These are phyloP conservation scores for Ichthyophonus hoferi DNA, from an alignment of 208 protist species.

Conservation along the genomic window DNA sequence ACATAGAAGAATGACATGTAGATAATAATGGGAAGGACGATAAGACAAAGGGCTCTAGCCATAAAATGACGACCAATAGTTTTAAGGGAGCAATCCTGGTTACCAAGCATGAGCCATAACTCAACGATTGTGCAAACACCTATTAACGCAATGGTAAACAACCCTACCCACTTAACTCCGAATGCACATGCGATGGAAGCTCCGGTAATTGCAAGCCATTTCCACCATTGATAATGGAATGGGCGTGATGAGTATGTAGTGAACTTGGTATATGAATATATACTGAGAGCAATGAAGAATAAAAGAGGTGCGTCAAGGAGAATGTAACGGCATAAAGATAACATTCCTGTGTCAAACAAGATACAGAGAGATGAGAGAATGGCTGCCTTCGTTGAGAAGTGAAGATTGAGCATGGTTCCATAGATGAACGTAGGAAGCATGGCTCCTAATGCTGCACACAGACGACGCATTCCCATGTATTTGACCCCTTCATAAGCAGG, in stretches of 20 bases:
- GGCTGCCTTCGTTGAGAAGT: not conserved
- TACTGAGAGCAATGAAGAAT: conserved; percentile 19
- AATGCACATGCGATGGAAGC: conserved; percentile 28
- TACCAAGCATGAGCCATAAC: conserved; percentile 24
- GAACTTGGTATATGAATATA: conserved; percentile 29
- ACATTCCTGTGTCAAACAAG: conserved; percentile 7
- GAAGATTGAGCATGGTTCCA: not conserved
- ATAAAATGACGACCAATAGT: not conserved
- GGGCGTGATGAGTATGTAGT: not conserved
- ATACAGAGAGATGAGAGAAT: not conserved
- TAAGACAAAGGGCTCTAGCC: conserved; percentile 13
- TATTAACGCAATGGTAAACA: conserved; percentile 35
- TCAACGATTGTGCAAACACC: conserved; percentile 28
- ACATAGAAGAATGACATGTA: conserved; percentile 32
- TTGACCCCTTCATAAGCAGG: conserved; percentile 2
- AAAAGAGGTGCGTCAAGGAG: conserved; percentile 13
- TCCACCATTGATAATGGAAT: not conserved
- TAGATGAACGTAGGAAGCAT: not conserved
- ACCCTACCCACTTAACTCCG: conserved; percentile 42
- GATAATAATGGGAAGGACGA: conserved; percentile 20
- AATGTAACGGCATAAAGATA: conserved; percentile 32
- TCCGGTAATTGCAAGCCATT: not conserved
- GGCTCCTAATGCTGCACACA: not conserved
- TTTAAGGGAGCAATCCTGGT: not conserved
- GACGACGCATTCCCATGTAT: conserved; percentile 30